phyloP scores from a whole-genome alignment of 208 protist genomes.

The Acanthamoeba castellanii region DNA sequence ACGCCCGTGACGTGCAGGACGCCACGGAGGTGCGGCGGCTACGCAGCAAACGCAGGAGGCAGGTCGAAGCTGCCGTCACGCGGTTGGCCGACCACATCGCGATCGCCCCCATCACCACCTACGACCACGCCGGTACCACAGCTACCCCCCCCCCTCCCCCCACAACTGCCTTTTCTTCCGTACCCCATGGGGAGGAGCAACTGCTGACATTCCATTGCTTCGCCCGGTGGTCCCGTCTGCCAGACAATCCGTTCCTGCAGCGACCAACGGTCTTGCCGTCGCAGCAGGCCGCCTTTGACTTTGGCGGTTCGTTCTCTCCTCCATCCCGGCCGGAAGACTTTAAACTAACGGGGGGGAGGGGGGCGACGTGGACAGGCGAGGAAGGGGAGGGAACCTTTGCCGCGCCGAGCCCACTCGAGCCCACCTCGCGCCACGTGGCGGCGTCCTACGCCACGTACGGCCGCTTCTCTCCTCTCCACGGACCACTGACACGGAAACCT shows the following conservation, averaged over 20 bases:
- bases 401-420: neutral
- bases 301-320: neutral
- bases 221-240: no score
- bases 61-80: constrained; percentile 11
- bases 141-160: no score
- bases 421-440: neutral
- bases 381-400: neutral
- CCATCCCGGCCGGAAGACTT: no score
- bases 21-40: constrained; percentile 1
- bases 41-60: constrained; percentile 6
- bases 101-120: constrained; percentile 1
- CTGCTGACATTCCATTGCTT: no score
- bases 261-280: neutral
- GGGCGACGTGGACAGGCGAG: no score
- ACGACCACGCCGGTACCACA: neutral
- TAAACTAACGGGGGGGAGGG: no score
- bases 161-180: no score
- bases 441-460: neutral
- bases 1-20: neutral
- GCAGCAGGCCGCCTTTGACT: neutral
- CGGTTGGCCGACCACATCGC: neutral
- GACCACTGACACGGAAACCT: no score
- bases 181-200: no score
- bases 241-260: neutral
- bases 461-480: neutral